phyloP scores from a whole-genome alignment of 306 rosid species.

The Astragalus membranaceus region DNA sequence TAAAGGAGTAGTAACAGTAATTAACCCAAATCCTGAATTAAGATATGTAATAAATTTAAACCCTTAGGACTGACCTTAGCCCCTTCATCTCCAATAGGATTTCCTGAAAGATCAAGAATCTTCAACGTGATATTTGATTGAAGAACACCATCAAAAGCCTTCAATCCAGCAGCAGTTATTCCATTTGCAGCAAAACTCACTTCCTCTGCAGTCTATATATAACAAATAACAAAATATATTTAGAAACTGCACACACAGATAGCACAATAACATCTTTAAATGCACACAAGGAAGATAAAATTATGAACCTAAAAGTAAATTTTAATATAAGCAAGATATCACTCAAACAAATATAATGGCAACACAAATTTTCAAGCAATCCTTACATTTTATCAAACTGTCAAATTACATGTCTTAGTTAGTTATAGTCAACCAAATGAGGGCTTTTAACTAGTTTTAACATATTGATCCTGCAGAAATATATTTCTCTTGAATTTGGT shows the following conservation, averaged over 20 bases:
- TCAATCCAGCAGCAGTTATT: slow-evolving; percentile 84
- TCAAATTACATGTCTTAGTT: background rate
- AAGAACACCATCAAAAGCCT: slow-evolving; percentile 94
- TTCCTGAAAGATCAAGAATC: slow-evolving; percentile 92
- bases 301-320: background rate
- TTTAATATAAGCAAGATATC: slow-evolving; percentile 7
- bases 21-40: slow-evolving; percentile 3
- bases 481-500: background rate
- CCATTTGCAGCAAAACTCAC: slow-evolving; percentile 96
- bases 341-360: background rate
- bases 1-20: background rate
- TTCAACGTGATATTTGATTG: slow-evolving; percentile 78
- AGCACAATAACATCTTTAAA: background rate
- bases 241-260: slow-evolving; percentile 7
- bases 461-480: background rate
- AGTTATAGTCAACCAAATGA: background rate
- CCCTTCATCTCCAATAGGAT: slow-evolving; percentile 94
- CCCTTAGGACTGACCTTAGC: slow-evolving; percentile 51
- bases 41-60: slow-evolving; percentile 7
- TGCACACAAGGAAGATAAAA: background rate
- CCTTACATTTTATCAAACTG: background rate
- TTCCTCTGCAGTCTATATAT: slow-evolving; percentile 74
- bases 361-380: slow-evolving; percentile 4
- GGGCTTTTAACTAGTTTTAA: background rate
- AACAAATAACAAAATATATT: slow-evolving; percentile 24